Conservation (phyloP, 2,329 filamentous ascomycete species). For the Rasamsonia emersonii region DNA sequence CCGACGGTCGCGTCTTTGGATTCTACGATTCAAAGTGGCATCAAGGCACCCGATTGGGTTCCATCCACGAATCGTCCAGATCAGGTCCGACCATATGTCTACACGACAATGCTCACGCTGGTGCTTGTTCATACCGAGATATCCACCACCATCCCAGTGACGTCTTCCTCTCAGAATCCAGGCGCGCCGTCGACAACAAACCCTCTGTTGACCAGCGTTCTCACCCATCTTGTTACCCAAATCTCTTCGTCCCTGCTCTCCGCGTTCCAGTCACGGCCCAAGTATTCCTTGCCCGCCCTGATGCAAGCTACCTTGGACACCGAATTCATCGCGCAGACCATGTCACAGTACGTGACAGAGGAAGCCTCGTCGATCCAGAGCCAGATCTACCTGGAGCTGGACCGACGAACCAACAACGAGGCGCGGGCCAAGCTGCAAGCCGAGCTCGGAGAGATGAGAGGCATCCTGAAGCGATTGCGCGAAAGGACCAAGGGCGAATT, state of each 20-base stretch:
- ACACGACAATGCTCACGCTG: constrained; percentile 72
- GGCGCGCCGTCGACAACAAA: constrained; percentile 57
- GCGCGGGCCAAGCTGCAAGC: constrained; percentile 71
- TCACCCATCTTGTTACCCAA: constrained; percentile 80
- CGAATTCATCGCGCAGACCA: constrained; percentile 90
- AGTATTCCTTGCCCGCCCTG: constrained; percentile 69
- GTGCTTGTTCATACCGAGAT: constrained; percentile 90
- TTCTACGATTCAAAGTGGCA: constrained; percentile 62
- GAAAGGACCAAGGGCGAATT: constrained; percentile 81
- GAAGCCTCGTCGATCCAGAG: constrained; percentile 72
- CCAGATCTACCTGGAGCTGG: constrained; percentile 85
- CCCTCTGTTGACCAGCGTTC: constrained; percentile 67
- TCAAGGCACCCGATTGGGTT: constrained; percentile 63
- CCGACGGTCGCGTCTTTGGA: constrained; percentile 63
- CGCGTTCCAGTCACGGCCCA: constrained; percentile 59
- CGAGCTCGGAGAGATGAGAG: constrained; percentile 83
- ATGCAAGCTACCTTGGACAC: constrained; percentile 98
- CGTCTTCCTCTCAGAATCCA: constrained; percentile 62
- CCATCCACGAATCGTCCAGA: constrained; percentile 53
- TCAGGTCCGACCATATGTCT: constrained; percentile 80
- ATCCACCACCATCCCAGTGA: constrained; percentile 62
- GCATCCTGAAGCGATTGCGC: constrained; percentile 71
- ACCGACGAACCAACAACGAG: constrained; percentile 79
- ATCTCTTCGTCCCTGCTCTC: constrained; percentile 71
- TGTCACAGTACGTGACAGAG: constrained; percentile 82